Percentiles rank a stretch among this genome's conserved stretches.
phyloP scores from a whole-genome alignment of 306 rosid genomes.

The Quercus mongolica region DNA sequence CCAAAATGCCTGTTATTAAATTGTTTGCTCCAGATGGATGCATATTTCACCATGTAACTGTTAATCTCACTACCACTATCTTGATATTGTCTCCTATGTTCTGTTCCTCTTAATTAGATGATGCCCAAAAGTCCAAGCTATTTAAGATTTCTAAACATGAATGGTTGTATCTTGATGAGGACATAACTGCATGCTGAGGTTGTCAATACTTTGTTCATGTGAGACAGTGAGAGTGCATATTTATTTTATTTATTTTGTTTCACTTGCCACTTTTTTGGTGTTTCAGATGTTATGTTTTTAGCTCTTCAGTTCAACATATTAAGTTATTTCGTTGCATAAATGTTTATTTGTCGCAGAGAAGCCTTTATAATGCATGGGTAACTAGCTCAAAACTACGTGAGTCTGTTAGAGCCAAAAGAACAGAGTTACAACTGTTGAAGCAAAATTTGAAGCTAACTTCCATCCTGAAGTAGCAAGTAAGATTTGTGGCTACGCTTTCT shows the following conservation, averaged over 20 bases:
- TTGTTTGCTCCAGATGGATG: background rate
- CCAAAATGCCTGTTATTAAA: background rate
- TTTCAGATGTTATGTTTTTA: background rate
- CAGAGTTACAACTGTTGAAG: conserved; percentile 58
- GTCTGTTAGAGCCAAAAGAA: conserved; percentile 78
- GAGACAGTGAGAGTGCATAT: background rate
- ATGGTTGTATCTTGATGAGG: background rate
- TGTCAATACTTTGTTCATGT: background rate
- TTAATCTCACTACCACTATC: background rate
- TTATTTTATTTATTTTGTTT: background rate
- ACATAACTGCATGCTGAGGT: background rate
- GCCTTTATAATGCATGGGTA: conserved; percentile 71
- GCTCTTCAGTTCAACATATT: conserved; percentile 6
- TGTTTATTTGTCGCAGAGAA: conserved; percentile 52
- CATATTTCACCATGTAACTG: background rate
- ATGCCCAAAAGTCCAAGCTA: background rate
- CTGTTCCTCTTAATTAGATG: background rate
- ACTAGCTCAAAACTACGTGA: conserved; percentile 69
- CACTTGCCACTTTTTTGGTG: background rate
- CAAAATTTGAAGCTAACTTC: conserved; percentile 63
- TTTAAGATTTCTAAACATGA: background rate
- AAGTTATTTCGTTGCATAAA: conserved; percentile 9
- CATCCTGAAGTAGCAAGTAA: conserved; percentile 83
- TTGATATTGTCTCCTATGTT: background rate
- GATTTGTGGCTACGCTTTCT: conserved; percentile 20